Evolutionary conservation across 805 yeast genomes (phyloP).

Genomic region (Lipomyces anomalus): DNA sequence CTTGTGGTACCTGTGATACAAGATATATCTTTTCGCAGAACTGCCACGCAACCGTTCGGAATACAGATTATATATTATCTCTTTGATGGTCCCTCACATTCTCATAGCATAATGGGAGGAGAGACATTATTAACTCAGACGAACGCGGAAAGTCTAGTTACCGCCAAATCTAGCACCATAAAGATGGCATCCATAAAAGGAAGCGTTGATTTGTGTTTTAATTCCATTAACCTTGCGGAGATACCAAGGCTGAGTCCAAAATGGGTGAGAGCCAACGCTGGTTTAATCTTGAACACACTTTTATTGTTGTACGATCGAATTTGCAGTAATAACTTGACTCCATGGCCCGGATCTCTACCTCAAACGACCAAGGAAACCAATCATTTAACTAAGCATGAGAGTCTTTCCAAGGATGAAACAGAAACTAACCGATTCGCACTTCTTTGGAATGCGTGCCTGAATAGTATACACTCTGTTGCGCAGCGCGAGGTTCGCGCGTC

Average conservation of each 20-base stretch:
- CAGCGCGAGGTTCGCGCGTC: slow-evolving; percentile 18
- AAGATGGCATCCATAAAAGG: too few species aligned
- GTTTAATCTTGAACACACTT: slow-evolving; percentile 5
- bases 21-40: slow-evolving; percentile 8
- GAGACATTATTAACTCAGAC: too few species aligned
- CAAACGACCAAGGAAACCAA: too few species aligned
- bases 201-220: slow-evolving; percentile 18
- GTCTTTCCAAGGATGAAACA: too few species aligned
- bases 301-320: slow-evolving; percentile 6
- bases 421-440: too few species aligned
- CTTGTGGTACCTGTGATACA: slow-evolving; percentile 11
- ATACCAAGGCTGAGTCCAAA: slow-evolving; percentile 13
- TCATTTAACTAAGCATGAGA: too few species aligned
- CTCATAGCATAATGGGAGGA: too few species aligned
- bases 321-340: too few species aligned
- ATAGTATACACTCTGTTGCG: slow-evolving; percentile 5
- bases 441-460: slow-evolving; percentile 13
- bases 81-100: background rate
- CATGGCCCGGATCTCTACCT: too few species aligned
- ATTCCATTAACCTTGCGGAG: background rate
- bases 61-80: slow-evolving; percentile 1
- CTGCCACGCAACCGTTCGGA: slow-evolving; percentile 1
- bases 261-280: slow-evolving; percentile 12
- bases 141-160: slow-evolving; percentile 1
- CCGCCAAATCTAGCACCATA: slow-evolving; percentile 1